Evolutionary conservation across 345 rosid species (phyloP), one percentile per base, ranked within the genome.

Genomic region (Ceriops zippeliana): DNA sequence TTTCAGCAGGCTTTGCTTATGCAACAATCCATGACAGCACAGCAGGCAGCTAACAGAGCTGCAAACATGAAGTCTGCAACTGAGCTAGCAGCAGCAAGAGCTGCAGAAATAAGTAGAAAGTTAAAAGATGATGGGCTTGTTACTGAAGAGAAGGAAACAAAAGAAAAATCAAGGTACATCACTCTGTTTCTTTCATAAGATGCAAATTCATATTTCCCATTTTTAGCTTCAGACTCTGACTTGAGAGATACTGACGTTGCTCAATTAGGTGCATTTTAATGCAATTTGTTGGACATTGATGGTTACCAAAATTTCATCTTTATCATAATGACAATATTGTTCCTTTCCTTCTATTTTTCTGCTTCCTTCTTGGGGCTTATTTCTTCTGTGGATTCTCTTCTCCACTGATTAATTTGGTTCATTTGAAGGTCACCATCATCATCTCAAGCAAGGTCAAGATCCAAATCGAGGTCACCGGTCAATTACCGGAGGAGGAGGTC

Each of bases 11-110:
- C 97, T 68, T 85, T 93, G 85, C 80, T 91, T 65, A 93, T 93
- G 98, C 98, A 93, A 52, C 98, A 93, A 80, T 88, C 89, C 30
- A 67, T 91, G 91, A 88, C 88, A 78, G 91, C 97, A 42, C 98
- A 93, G 78, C 98, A 93, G 86, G 98, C 96, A 70, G 98, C 98
- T 66, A 91, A 88, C 70, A 83, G 84, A 72, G 97, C 97, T 62
- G 96, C 98, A 56, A 79, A 86, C 60, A 93, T 93, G 98, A 93
- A 93, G 87, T 87, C 98, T 77, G 98, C 98, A 58, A 87, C 98
- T 26, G 98, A 93, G 82, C 79, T 91, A 71, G 98, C 98, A 15
- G 91, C 97, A 56, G 96, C 98, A 19, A 89, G 96, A 80, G 98
- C 98, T 75, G 96, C 96, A 37, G 98, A 93, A 82, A 93, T 93